phyloP scores from a whole-genome alignment of 2,329 filamentous ascomycete species.

The Alternaria gaisen region DNA sequence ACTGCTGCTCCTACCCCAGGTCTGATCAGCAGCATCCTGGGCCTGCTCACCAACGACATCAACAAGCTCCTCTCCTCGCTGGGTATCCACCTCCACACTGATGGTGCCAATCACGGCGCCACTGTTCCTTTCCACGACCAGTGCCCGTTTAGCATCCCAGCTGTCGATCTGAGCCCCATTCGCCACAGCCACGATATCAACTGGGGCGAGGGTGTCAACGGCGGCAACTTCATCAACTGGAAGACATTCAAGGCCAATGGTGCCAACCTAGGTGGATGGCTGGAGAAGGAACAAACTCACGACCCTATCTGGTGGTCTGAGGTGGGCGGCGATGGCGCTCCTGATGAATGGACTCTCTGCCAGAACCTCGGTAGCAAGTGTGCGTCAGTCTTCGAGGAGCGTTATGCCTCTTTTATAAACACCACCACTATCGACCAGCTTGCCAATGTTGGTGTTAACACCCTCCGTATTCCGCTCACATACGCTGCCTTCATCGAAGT shows the following conservation, averaged over 20 bases:
- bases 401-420: constrained; percentile 44
- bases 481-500: constrained; percentile 51
- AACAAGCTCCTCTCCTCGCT: background rate
- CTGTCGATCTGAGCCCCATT: background rate
- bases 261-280: constrained; percentile 47
- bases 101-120: background rate
- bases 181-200: background rate
- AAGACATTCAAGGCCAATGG: constrained; percentile 28
- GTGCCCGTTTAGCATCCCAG: background rate
- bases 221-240: constrained; percentile 22
- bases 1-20: background rate
- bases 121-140: background rate
- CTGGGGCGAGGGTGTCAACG: background rate
- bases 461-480: constrained; percentile 49
- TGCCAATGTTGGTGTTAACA: constrained; percentile 42
- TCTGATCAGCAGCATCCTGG: background rate
- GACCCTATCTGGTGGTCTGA: constrained; percentile 25
- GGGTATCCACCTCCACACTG: background rate
- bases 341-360: constrained; percentile 51
- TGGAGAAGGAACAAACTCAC: constrained; percentile 39
- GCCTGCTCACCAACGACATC: background rate
- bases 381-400: constrained; percentile 38
- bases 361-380: constrained; percentile 40
- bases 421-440: constrained; percentile 45
- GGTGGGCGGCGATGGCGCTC: constrained; percentile 15